phyloP scores from a whole-genome alignment of 768 basidiomycete species.

The Hericium erinaceus region DNA sequence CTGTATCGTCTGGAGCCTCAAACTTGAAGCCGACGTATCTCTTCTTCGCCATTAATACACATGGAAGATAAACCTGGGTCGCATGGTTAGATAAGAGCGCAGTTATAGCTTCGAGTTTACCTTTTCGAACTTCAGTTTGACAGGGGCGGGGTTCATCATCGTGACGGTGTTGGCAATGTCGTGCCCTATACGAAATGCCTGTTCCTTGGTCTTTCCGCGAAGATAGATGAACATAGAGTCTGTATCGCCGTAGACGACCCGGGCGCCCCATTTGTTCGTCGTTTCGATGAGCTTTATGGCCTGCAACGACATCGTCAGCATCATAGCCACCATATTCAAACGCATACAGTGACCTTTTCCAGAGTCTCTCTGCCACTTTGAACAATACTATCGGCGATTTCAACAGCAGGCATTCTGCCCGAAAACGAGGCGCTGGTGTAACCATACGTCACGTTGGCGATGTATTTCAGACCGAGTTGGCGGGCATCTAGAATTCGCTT shows the following conservation, averaged over 20 bases:
- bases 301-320: constrained; percentile 28
- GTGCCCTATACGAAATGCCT: constrained; percentile 87
- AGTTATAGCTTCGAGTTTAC: constrained; percentile 27
- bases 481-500: constrained; percentile 77
- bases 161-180: constrained; percentile 90
- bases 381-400: constrained; percentile 96
- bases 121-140: constrained; percentile 99
- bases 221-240: constrained; percentile 92
- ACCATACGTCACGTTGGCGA: constrained; percentile 91
- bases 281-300: constrained; percentile 74
- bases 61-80: constrained; percentile 85
- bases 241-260: constrained; percentile 93
- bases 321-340: background rate
- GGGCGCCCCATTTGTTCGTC: constrained; percentile 79
- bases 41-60: constrained; percentile 95
- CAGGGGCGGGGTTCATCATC: constrained; percentile 73
- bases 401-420: constrained; percentile 96
- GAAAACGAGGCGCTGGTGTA: constrained; percentile 93
- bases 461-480: constrained; percentile 89
- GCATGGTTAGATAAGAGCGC: background rate
- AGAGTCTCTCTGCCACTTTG: constrained; percentile 93
- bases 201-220: constrained; percentile 84
- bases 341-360: constrained; percentile 57
- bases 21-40: constrained; percentile 97
- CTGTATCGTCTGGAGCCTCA: constrained; percentile 69